Conservation (phyloP, 768 basidiomycete genomes). For the Termitomyces eurrhizus region DNA sequence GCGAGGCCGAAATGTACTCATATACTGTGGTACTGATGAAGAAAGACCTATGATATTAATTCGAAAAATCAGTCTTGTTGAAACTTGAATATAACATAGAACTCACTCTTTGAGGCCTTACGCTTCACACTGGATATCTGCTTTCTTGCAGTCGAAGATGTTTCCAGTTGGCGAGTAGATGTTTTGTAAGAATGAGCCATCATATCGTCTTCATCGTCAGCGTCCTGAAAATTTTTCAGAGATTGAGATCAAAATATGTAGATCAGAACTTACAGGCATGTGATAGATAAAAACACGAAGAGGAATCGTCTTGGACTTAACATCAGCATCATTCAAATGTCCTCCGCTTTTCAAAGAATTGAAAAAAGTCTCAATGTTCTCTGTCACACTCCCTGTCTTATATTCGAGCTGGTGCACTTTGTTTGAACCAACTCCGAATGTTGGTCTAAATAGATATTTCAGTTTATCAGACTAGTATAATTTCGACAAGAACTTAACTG, state of each 20-base stretch:
- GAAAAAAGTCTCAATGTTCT: not conserved
- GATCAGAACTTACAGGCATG: not conserved
- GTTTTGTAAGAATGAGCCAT: not conserved
- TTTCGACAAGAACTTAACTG: not conserved
- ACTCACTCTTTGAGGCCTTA: not conserved
- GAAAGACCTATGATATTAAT: not conserved
- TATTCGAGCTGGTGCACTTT: conserved; percentile 7
- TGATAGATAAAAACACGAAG: conserved; percentile 1
- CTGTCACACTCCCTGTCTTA: not conserved
- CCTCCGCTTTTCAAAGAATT: not conserved
- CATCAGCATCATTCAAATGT: not conserved
- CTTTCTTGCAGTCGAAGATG: not conserved
- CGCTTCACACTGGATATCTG: not conserved
- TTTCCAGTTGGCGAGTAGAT: not conserved
- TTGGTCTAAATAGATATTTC: not conserved
- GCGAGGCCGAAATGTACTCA: not conserved
- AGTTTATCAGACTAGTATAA: not conserved
- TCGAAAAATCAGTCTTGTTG: too few species aligned
- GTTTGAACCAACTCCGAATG: conserved; percentile 4
- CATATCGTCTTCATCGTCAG: not conserved
- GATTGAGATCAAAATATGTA: not conserved
- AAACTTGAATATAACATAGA: too few species aligned
- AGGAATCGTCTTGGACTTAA: not conserved
- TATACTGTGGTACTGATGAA: not conserved
- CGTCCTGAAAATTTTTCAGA: not conserved